phyloP scores from a whole-genome alignment of 1,284 basidiomycete species.

The Cutaneotrichosporon cavernicola region DNA sequence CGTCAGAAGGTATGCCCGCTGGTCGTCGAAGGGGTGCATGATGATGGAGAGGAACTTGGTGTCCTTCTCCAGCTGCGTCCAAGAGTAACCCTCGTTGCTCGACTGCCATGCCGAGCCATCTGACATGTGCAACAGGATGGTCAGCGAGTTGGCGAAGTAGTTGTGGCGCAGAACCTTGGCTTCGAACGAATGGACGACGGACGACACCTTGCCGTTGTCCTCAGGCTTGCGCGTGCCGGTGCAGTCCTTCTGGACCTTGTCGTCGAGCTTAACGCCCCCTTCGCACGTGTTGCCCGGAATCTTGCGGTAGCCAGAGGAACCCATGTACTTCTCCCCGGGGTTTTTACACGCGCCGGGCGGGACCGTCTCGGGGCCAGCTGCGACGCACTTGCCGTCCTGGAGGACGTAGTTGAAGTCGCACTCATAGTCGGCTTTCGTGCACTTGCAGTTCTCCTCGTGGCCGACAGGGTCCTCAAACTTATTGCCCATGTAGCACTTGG shows the following conservation, averaged over 20 bases:
- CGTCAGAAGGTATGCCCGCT: conserved; percentile 89
- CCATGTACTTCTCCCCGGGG: conserved; percentile 67
- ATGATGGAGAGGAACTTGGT: conserved; percentile 77
- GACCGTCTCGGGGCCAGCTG: conserved; percentile 80
- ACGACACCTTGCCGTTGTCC: conserved; percentile 61
- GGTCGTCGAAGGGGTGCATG: conserved; percentile 73
- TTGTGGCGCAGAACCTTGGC: conserved; percentile 69
- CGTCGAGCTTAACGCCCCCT: conserved; percentile 67
- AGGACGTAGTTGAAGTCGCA: conserved; percentile 61
- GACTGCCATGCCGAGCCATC: conserved; percentile 88
- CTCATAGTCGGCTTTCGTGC: conserved; percentile 86
- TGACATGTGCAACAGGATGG: conserved; percentile 75
- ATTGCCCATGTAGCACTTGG: conserved; percentile 86
- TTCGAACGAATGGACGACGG: conserved; percentile 64
- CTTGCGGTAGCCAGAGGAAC: conserved; percentile 86
- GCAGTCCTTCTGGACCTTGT: conserved; percentile 61
- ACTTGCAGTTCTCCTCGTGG: conserved; percentile 78
- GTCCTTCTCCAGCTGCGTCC: conserved; percentile 66
- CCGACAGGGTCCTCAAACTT: conserved; percentile 83
- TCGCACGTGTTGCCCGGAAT: conserved; percentile 89
- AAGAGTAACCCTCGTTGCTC: conserved; percentile 88
- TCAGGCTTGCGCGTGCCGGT: conserved; percentile 49
- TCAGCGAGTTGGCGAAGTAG: conserved; percentile 64
- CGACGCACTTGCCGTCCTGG: conserved; percentile 69
- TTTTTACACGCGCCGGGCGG: conserved; percentile 72